Evolutionary conservation across 176 grass and related monocot species (phyloP).

Genomic region (Avena eriantha): DNA sequence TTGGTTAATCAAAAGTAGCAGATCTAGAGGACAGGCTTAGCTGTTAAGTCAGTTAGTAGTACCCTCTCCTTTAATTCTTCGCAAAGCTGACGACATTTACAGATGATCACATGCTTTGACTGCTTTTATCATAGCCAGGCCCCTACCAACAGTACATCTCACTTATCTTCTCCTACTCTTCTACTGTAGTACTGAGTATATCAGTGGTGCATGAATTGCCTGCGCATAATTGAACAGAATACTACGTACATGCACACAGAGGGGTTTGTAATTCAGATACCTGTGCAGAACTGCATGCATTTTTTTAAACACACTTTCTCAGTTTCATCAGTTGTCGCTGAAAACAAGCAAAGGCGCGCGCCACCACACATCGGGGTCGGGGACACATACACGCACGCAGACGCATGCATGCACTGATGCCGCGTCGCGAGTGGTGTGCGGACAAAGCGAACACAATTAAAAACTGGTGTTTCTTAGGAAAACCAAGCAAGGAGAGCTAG

Average conservation of each 20-base stretch:
- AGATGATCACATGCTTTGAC: constrained; percentile 41
- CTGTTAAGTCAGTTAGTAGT: neutral
- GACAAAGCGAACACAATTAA: too few relatives aligned
- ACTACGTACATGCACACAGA: neutral
- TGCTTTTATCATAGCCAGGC: constrained; percentile 22
- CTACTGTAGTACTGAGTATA: too few relatives aligned
- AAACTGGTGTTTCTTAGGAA: neutral
- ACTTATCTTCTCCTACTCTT: too few relatives aligned
- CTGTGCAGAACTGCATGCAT: neutral
- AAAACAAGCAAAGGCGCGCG: constrained; percentile 38
- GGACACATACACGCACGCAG: neutral
- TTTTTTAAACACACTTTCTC: too few relatives aligned
- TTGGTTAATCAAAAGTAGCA: neutral
- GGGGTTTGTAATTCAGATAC: too few relatives aligned
- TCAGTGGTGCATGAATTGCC: neutral
- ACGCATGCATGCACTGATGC: neutral
- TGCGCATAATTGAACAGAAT: neutral
- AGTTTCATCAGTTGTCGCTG: neutral
- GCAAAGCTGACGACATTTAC: constrained; percentile 9
- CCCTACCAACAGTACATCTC: neutral
- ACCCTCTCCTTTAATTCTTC: neutral
- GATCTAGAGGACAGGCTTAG: neutral
- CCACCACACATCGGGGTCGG: neutral
- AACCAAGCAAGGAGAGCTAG: too few relatives aligned
- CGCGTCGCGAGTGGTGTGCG: neutral